Percentiles rank a stretch among this genome's conserved stretches.
phyloP scores from a whole-genome alignment of 495 filamentous ascomycete species.

The Venustampulla echinocandica region DNA sequence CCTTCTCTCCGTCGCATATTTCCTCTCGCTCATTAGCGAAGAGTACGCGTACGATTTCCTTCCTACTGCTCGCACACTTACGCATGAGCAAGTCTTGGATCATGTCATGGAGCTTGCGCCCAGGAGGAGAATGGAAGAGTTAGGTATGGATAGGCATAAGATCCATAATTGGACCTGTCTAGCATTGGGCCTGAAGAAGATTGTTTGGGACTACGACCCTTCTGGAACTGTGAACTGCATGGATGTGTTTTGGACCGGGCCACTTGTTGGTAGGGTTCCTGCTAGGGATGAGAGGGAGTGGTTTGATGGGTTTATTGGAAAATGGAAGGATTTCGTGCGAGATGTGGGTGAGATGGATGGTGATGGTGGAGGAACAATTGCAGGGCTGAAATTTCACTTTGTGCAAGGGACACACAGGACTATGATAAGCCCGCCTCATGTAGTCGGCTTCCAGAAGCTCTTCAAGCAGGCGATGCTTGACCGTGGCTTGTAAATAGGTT shows the following conservation, averaged over 20 bases:
- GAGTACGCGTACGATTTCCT: conserved; percentile 21
- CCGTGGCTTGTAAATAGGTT: too few relatives aligned
- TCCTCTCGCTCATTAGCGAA: conserved; percentile 39
- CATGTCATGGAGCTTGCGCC: conserved; percentile 25
- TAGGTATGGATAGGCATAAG: conserved; percentile 27
- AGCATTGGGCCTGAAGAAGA: conserved; percentile 35
- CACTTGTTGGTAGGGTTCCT: conserved; percentile 27
- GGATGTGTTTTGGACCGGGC: conserved; percentile 42
- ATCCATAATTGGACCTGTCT: conserved; percentile 34
- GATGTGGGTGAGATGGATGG: not conserved
- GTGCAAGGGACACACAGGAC: conserved; percentile 35
- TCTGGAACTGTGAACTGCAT: conserved; percentile 31
- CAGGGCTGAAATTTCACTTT: conserved; percentile 22
- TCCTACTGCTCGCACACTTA: conserved; percentile 7
- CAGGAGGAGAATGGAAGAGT: conserved; percentile 26
- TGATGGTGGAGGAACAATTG: not conserved
- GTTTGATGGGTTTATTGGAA: conserved; percentile 29
- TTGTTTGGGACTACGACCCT: conserved; percentile 44
- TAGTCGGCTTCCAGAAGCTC: conserved; percentile 25
- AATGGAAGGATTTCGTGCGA: conserved; percentile 38
- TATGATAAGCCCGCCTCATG: conserved; percentile 31
- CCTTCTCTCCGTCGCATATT: conserved; percentile 40
- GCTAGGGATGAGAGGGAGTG: conserved; percentile 36
- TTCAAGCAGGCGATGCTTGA: conserved; percentile 24
- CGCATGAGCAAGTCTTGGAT: conserved; percentile 22